Evolutionary conservation across 108 stramenopile species (phyloP).

Genomic region (Cyclostephanos tholiformis): DNA sequence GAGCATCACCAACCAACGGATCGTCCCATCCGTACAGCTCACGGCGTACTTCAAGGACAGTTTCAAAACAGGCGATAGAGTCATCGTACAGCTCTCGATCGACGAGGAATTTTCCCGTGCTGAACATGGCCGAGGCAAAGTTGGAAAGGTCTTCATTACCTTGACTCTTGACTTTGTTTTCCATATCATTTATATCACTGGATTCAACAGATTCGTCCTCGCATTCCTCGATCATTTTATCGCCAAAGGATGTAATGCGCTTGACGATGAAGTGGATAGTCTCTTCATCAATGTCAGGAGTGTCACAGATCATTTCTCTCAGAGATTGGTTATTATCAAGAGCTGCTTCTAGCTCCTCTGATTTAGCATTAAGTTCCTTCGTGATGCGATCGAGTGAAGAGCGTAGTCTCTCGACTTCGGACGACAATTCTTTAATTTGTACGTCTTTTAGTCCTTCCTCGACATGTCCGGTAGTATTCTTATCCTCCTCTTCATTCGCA

Average conservation of each 20-base stretch:
- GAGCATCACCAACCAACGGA: slow-evolving; percentile 43
- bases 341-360: slow-evolving; percentile 34
- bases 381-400: slow-evolving; percentile 27
- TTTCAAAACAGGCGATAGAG: slow-evolving; percentile 45
- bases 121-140: slow-evolving; percentile 41
- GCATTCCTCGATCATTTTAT: slow-evolving; percentile 18
- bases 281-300: slow-evolving; percentile 39
- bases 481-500: slow-evolving; percentile 1
- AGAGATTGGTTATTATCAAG: slow-evolving; percentile 32
- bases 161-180: slow-evolving; percentile 2
- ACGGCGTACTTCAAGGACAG: slow-evolving; percentile 37
- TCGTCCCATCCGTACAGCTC: slow-evolving; percentile 51
- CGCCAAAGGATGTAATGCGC: slow-evolving; percentile 21
- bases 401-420: slow-evolving; percentile 33
- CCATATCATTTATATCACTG: slow-evolving; percentile 15
- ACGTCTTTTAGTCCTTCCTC: slow-evolving; percentile 12
- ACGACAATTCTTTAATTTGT: slow-evolving; percentile 31
- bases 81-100: slow-evolving; percentile 38
- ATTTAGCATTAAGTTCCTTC: slow-evolving; percentile 23
- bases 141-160: slow-evolving; percentile 35
- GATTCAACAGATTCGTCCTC: slow-evolving; percentile 31
- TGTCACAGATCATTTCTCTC: slow-evolving; percentile 25
- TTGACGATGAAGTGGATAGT: slow-evolving; percentile 43
- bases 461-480: not conserved
- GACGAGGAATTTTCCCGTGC: slow-evolving; percentile 43